phyloP scores from a whole-genome alignment of 2,329 filamentous ascomycete genomes.

The Purpureocillium lavendulum region DNA sequence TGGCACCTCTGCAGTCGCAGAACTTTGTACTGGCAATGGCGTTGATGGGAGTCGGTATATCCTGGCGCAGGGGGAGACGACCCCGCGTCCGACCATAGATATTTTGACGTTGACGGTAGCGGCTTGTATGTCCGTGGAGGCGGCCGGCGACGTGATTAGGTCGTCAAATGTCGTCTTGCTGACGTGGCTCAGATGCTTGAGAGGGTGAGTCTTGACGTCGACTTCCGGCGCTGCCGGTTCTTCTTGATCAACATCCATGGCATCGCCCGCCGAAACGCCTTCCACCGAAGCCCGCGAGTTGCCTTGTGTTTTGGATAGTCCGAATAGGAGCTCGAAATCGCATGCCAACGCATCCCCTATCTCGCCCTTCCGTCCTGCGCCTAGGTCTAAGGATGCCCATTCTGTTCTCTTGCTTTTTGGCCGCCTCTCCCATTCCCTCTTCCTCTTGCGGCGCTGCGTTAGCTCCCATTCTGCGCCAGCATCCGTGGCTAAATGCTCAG shows the following conservation, averaged over 20 bases:
- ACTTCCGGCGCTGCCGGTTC: slow-evolving; percentile 1
- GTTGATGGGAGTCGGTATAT: slow-evolving; percentile 70
- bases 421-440: slow-evolving; percentile 66
- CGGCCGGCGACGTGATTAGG: slow-evolving; percentile 13
- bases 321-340: slow-evolving; percentile 69
- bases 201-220: background rate
- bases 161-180: slow-evolving; percentile 21
- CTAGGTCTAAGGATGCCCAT: slow-evolving; percentile 68
- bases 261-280: slow-evolving; percentile 13
- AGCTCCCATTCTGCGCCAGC: slow-evolving; percentile 75
- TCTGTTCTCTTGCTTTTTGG: slow-evolving; percentile 76
- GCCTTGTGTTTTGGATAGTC: slow-evolving; percentile 8
- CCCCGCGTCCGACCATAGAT: slow-evolving; percentile 60
- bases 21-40: slow-evolving; percentile 11
- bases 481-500: slow-evolving; percentile 70
- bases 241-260: slow-evolving; percentile 22
- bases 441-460: slow-evolving; percentile 59
- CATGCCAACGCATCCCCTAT: slow-evolving; percentile 74
- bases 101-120: slow-evolving; percentile 56
- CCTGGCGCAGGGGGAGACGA: slow-evolving; percentile 63
- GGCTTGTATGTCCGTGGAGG: slow-evolving; percentile 20
- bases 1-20: slow-evolving; percentile 35
- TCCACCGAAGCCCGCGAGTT: slow-evolving; percentile 6
- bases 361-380: slow-evolving; percentile 69
- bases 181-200: slow-evolving; percentile 14